Percentiles rank a stretch among this genome's conserved stretches.
Conservation (phyloP, 495 filamentous ascomycete genomes). For the Parachaetomium inaequale region DNA sequence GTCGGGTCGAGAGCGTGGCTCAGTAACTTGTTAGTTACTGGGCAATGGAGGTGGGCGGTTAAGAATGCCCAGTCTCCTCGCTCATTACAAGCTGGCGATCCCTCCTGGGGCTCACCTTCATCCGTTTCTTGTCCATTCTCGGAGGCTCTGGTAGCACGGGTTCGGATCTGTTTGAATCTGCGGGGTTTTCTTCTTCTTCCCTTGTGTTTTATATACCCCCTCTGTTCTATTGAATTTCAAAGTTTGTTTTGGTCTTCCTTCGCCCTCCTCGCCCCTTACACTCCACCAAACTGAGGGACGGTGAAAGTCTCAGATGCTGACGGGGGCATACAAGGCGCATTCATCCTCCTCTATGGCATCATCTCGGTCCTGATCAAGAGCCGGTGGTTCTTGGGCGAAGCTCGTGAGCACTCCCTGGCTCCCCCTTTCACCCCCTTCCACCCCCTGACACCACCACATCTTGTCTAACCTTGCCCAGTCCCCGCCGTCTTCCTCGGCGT, state of each 20-base stretch:
- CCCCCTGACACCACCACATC: not conserved
- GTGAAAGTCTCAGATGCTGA: not conserved
- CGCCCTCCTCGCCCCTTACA: not conserved
- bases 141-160: not conserved
- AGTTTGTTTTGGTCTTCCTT: not conserved
- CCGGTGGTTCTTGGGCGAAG: slow-evolving; percentile 56
- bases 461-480: slow-evolving; percentile 34
- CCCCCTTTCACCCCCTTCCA: not conserved
- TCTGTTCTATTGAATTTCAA: not conserved
- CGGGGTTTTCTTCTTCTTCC: not conserved
- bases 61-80: not conserved
- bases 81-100: not conserved
- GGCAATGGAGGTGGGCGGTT: not conserved
- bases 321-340: slow-evolving; percentile 22
- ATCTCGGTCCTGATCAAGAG: slow-evolving; percentile 53
- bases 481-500: slow-evolving; percentile 50
- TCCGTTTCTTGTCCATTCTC: not conserved
- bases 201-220: not conserved
- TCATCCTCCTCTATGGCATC: slow-evolving; percentile 45
- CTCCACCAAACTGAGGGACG: not conserved
- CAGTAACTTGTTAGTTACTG: not conserved
- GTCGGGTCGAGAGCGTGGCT: not conserved
- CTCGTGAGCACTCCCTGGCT: slow-evolving; percentile 37
- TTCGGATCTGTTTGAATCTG: not conserved
- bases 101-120: not conserved